These are phyloP conservation scores for Sergeia podlipaevii DNA, from an alignment of 208 protist species.

Conservation along the genomic window DNA sequence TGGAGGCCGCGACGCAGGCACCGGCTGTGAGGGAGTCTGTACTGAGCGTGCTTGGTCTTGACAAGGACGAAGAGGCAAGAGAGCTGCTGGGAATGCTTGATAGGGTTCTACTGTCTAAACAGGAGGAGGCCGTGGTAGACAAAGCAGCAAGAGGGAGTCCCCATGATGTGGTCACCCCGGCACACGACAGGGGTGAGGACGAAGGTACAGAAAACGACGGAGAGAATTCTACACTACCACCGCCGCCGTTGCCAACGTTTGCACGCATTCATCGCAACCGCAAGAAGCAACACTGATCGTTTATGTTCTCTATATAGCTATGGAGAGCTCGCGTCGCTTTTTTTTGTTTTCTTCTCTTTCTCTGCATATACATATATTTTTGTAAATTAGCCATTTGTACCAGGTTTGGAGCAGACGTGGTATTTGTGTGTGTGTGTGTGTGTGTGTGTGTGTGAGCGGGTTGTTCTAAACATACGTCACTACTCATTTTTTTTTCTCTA, in stretches of 20 bases:
- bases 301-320: not conserved
- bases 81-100: conserved; percentile 5
- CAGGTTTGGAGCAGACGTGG: too few species aligned
- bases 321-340: conserved; percentile 6
- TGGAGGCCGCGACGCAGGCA: conserved; percentile 1
- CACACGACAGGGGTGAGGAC: not conserved
- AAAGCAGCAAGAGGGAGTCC: not conserved
- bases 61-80: too few species aligned
- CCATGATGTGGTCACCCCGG: too few species aligned
- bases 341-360: conserved; percentile 26
- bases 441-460: too few species aligned
- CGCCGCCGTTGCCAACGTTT: not conserved
- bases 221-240: not conserved
- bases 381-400: too few species aligned
- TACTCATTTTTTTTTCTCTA: too few species aligned
- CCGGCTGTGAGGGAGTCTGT: not conserved
- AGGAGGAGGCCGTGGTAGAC: not conserved
- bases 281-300: too few species aligned
- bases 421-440: too few species aligned
- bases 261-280: too few species aligned
- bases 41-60: conserved; percentile 1
- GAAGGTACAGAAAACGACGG: not conserved
- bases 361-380: too few species aligned
- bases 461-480: too few species aligned
- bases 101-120: conserved; percentile 2